These are phyloP conservation scores for Exophiala calicioides DNA, from an alignment of 2,329 filamentous ascomycete genomes.

Conservation along the genomic window DNA sequence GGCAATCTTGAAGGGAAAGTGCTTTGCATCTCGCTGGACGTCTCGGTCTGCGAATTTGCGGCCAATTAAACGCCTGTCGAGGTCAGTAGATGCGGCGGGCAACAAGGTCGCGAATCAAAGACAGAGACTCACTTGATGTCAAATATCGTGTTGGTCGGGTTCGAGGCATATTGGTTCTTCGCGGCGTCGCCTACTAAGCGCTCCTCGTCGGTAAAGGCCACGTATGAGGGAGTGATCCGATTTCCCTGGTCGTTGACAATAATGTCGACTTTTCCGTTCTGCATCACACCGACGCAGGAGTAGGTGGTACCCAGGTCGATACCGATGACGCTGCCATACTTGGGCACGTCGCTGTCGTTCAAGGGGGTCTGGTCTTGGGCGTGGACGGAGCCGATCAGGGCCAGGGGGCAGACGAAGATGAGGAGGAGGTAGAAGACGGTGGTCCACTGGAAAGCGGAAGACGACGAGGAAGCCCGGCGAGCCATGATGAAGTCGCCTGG, in stretches of 20 bases:
- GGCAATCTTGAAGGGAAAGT: constrained; percentile 95
- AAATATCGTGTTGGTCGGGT: constrained; percentile 74
- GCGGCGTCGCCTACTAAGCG: constrained; percentile 95
- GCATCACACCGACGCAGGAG: constrained; percentile 91
- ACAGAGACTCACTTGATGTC: constrained; percentile 75
- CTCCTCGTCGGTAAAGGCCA: constrained; percentile 96
- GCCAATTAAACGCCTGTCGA: constrained; percentile 73
- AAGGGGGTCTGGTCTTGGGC: constrained; percentile 69
- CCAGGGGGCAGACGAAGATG: constrained; percentile 79
- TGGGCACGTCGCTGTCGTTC: constrained; percentile 56
- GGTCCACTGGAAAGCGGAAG: constrained; percentile 68
- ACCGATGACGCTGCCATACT: constrained; percentile 87
- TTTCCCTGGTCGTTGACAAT: constrained; percentile 96
- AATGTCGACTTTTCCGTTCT: constrained; percentile 92
- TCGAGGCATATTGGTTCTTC: constrained; percentile 88
- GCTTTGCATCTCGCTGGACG: constrained; percentile 91
- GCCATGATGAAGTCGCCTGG: constrained; percentile 26
- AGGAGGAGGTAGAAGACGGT: constrained; percentile 89
- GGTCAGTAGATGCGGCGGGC: constrained; percentile 2
- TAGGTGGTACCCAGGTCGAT: constrained; percentile 92
- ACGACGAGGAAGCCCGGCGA: constrained; percentile 23
- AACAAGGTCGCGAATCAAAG: background rate
- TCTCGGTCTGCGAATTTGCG: constrained; percentile 82
- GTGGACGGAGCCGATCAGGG: constrained; percentile 74
- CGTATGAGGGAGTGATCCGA: constrained; percentile 92